These are phyloP conservation scores for Candida sakaeoensis DNA, from an alignment of 805 yeast genomes.

Conservation along the genomic window DNA sequence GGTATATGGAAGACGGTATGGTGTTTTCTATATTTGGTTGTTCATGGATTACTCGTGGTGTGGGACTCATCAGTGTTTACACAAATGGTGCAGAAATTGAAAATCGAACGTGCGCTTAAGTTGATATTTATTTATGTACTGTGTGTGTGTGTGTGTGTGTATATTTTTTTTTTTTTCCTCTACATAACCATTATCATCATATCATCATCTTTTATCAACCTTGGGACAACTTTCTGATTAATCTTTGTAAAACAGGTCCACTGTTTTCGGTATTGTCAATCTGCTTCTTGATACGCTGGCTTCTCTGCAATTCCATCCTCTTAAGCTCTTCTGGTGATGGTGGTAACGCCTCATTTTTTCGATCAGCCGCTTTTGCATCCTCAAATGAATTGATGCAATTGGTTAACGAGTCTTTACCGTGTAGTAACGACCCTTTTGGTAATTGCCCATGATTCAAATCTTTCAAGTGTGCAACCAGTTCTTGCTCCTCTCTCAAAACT, in stretches of 20 bases:
- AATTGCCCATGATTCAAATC: constrained; percentile 67
- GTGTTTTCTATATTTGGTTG: constrained; percentile 42
- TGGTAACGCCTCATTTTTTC: constrained; percentile 83
- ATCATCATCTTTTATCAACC: too few species aligned
- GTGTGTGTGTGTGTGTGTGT: background rate
- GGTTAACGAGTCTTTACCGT: constrained; percentile 78
- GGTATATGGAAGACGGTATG: constrained; percentile 27
- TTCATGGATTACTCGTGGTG: constrained; percentile 14
- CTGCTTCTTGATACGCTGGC: constrained; percentile 37
- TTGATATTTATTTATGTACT: background rate
- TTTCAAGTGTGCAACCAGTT: constrained; percentile 77
- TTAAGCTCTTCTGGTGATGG: constrained; percentile 63
- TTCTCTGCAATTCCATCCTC: constrained; percentile 44
- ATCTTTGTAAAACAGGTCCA: constrained; percentile 36
- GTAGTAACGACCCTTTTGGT: constrained; percentile 81
- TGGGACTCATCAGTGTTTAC: constrained; percentile 2
- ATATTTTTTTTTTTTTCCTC: background rate
- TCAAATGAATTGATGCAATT: constrained; percentile 69
- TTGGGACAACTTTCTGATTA: constrained; percentile 33
- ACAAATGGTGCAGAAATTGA: too few species aligned
- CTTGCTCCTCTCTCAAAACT: constrained; percentile 83
- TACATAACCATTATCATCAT: too few species aligned
- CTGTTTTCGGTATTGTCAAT: constrained; percentile 24
- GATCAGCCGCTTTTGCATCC: constrained; percentile 77
- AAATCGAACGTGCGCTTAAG: background rate